Evolutionary conservation across 192 early-diverging fungal genomes (phyloP), one percentile per base, ranked within the genome.

Genomic region (Rhizoclosmatium globosum): DNA sequence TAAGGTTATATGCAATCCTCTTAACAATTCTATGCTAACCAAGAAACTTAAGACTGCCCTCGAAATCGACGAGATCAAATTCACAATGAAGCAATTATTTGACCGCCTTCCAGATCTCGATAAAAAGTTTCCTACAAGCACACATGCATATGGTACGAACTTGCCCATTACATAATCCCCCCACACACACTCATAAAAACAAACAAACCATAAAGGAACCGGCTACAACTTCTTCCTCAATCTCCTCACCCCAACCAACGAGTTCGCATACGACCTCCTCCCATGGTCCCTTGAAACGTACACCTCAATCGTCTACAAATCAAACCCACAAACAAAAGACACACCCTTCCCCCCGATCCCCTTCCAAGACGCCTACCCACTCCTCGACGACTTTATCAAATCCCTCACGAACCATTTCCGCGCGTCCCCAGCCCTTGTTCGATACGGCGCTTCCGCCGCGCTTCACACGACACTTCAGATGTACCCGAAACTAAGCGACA

Each of bases 251-350:
- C 82, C 86, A 17, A 53, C 82, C 60, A 82, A 90, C 59, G 89
- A 90, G 68, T 79, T 77, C 74, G 81, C 84, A 6, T 89, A 85
- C 53, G 88, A 90, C 70, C 76, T 90, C 17, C 82, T 90, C 2
- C 76, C 86, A 1, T 90, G 89, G 89, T 77, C 89, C 13, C 74
- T 90, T 1, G 85, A 87, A 70, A 81, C 46, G 0, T 90, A 79
- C 62, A 77, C 85, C 2, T 59, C 50, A 6, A 74, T 69, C 44
- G 64, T 73, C 31, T 58, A 56, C 76, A 72, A 7, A 4, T 61
- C 53, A n/a, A 77, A 17, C 17, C 62, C 53, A 42, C 47, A 23
- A 62, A 81, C 82, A 6, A 47, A 70, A 44, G 44, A 41, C 38
- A 70, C 53, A 71, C 53, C 79, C 31, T 41, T 79, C 13, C 68